Base-by-base conservation (phyloP, 345 rosid species). In the Populus ilicifolia region DNA sequence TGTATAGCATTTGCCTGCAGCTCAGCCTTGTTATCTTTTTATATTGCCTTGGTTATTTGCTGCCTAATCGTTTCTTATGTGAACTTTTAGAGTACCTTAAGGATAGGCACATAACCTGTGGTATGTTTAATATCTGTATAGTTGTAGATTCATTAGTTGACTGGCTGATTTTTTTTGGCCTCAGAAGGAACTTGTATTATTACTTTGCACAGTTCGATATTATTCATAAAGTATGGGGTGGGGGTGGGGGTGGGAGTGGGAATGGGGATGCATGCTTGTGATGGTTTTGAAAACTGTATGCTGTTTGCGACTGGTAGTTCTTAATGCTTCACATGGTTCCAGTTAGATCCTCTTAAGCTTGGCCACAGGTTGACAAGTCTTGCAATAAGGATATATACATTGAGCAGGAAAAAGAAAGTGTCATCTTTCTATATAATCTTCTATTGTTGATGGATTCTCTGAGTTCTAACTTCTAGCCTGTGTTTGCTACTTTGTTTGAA, bases 401-500 rank as follows among this genome's bases (percentile, higher is more conserved):
- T 74, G 76, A 65, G 25, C 74, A 5, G 18, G 38, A 68, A 35
- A 16, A 38, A 50, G 36, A 33, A 25, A 61, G 17, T 33, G 39
- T 71, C 27, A 61, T 77, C 61, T 7, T 73, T 54, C 52, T 71
- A 69, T 63, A 13, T 38, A 61, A 14, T 68, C 9, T 68, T 17
- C 68, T 12, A 23, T 72, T 41, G 27, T 29, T 72, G 73, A 70
- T 50, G 43, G 27, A 6, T 41, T 12, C 33, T 14, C 74, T 46
- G 56, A 59, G 23, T 66, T 35, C 77, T 72, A 73, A 77, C 76
- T 62, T 75, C 25, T 43, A 10, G 62, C 70, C 21, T 67, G 7
- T 14, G 14, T 11, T 52, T 77, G 17, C 56, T 81, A 38, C 73
- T 82, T 75, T 75, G 77, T 83, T 76, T 70, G 59, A 79, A 84